Evolutionary conservation across 805 yeast species (phyloP).

Genomic region (Spathaspora sp.): DNA sequence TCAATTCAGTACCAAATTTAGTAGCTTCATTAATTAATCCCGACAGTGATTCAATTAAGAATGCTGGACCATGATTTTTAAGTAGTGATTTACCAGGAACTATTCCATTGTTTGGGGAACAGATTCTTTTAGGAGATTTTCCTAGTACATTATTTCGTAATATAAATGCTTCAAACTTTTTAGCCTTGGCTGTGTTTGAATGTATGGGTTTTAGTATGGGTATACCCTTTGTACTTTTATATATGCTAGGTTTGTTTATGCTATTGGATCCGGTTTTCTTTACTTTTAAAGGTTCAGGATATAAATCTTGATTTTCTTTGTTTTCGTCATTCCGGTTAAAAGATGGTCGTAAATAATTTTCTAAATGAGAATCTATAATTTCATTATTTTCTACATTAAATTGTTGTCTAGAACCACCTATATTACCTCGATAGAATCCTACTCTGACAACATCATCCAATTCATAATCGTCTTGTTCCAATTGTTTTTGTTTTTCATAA

Average conservation of each 20-base stretch:
- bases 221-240: slow-evolving; percentile 10
- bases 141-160: background rate
- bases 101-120: slow-evolving; percentile 38
- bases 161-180: background rate
- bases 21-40: slow-evolving; percentile 63
- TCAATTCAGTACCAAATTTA: slow-evolving; percentile 64
- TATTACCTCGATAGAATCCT: slow-evolving; percentile 14
- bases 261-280: slow-evolving; percentile 15
- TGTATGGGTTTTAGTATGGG: slow-evolving; percentile 27
- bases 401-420: background rate
- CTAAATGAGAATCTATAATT: slow-evolving; percentile 32
- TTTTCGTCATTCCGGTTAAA: slow-evolving; percentile 11
- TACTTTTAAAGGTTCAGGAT: slow-evolving; percentile 23
- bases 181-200: background rate
- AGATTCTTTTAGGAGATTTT: slow-evolving; percentile 38
- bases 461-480: slow-evolving; percentile 21
- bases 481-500: slow-evolving; percentile 20
- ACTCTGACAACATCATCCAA: slow-evolving; percentile 33
- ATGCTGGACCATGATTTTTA: slow-evolving; percentile 19
- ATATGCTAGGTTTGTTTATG: slow-evolving; percentile 11
- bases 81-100: background rate
- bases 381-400: slow-evolving; percentile 11
- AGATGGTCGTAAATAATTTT: slow-evolving; percentile 13
- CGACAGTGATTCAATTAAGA: slow-evolving; percentile 59
- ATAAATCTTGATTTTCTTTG: slow-evolving; percentile 31